Conservation (phyloP, 129 eudicot species). For the Glebionis coronaria region DNA sequence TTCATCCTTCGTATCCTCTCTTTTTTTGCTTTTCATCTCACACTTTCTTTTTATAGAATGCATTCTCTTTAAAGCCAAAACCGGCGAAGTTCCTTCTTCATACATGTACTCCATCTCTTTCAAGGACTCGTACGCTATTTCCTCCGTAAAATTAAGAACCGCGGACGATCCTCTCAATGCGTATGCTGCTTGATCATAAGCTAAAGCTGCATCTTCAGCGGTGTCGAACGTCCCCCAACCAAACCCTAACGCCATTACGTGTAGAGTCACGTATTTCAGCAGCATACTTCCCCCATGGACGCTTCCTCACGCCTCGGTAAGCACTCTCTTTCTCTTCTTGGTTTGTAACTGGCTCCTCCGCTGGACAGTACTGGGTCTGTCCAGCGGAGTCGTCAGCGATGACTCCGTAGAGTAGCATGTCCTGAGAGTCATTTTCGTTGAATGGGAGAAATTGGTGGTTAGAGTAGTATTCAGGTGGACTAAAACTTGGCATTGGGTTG, state of each 20-base stretch:
- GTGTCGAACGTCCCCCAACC: conserved; percentile 42
- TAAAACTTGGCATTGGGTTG: too few relatives aligned
- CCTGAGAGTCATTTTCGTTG: conserved; percentile 29
- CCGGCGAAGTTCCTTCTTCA: conserved; percentile 43
- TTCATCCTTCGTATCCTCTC: conserved; percentile 1
- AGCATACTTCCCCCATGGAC: conserved; percentile 41
- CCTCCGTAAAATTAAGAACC: conserved; percentile 40
- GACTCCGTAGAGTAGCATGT: conserved; percentile 33
- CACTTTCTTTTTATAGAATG: conserved; percentile 28
- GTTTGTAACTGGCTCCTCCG: neutral
- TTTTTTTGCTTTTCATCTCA: conserved; percentile 12
- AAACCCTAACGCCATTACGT: conserved; percentile 33
- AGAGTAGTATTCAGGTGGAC: conserved; percentile 1
- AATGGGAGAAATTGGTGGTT: conserved; percentile 28
- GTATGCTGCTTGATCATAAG: conserved; percentile 39
- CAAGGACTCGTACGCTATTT: conserved; percentile 39
- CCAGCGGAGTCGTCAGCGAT: conserved; percentile 8
- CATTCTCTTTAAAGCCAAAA: conserved; percentile 37
- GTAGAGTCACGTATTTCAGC: conserved; percentile 41
- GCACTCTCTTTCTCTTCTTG: conserved; percentile 15
- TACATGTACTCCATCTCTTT: conserved; percentile 29
- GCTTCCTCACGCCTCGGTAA: conserved; percentile 33
- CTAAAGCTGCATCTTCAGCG: conserved; percentile 34
- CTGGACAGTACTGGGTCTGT: neutral
- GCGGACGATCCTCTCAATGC: conserved; percentile 36